Base-by-base conservation (phyloP, 805 yeast genomes). In the Komagataella populi region DNA sequence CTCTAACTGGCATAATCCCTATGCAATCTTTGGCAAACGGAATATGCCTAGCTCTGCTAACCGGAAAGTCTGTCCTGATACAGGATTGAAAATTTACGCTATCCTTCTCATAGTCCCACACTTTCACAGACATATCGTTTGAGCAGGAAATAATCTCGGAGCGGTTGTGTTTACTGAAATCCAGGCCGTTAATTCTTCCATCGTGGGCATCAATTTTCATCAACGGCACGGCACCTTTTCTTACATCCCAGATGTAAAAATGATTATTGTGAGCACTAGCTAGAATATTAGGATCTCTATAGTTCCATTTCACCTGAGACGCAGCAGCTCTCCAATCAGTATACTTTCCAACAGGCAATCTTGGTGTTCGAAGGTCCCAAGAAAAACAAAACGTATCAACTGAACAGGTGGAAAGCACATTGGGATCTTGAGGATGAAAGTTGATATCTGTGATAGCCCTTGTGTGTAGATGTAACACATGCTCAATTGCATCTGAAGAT, bases 291-390 rank as follows among this genome's bases (percentile, higher is more conserved):
- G 88, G 80, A 59, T 90, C 83, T 47, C 73, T 71, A 56, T 80
- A 80, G 63, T 84, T 87, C 97, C 98, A 93, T 62, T 91, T 89
- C 14, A 89, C 96, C 64, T 91, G 98, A 0, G 95, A 79, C 2
- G 97, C 95, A 2, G 95, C 91, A 0, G 96, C 95, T 52, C 86
- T 70, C 95, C 96, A 93, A 61, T 91, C 96, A n/a, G 96, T 87
- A 68, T 87, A 89, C 48, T 81, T 74, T 53, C 76, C 74, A 3
- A 79, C 82, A 0, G 97, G 96, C 54, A 78, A 70, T 48, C 78
- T 69, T 0, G 96, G 91, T 14, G 82, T 73, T 53, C 98, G 72
- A 71, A 90, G 72, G 66, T 93, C 99, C 99, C 99, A 93, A 2
- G 85, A 79, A 51, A 81, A 79, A 17, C 89, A 84, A 59, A 80